Base-by-base conservation (phyloP, 2,329 filamentous ascomycete genomes). In the Coniochaeta prunicola region DNA sequence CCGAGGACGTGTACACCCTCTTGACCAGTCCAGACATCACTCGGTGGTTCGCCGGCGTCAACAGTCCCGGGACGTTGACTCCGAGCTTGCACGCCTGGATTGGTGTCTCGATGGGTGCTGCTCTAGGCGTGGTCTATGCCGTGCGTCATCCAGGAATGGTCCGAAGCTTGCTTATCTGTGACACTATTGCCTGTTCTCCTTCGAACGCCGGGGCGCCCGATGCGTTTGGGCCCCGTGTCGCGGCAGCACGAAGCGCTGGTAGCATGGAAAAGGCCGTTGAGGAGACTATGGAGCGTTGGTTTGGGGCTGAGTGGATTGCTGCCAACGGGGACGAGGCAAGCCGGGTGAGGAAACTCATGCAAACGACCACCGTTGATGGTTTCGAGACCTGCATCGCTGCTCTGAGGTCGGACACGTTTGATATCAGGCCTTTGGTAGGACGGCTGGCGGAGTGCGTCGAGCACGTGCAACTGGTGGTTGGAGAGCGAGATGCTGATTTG, bases 41-140 rank as follows among this genome's bases (percentile, higher is more conserved):
- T 3, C 67, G 60, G n/a, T 50, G 45, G 45, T 50, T 50, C 45
- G 10, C 30, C 53, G 53, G 53, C 28, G 33, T 54, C 30, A 36
- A 36, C 30, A 54, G 30, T 26, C 30, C 30, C 53, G 19, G 31
- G 4, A 12, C 7, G 2, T 12, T 30, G 33, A 55, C 53, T 19
- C 54, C 33, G 12, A n/a, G 21, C 54, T 57, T 76, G 1, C 64
- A 73, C 57, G 69, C 71, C 6, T 78, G 75, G 75, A 67, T 79
- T 17, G 76, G 76, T 2, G 74, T 77, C 6, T 78, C 76, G 15
- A 76, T 79, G 69, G 77, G 77, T 24, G 76, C 73, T 1, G 70
- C 75, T 0, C 73, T 69, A 0, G 73, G 73, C 19, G 64, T 77
- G 30, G 70, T 71, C 53, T 79, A 77, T 60, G 68, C 68, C 2